Conservation (phyloP, 1,139 yeast species). For the Spathaspora sp. region DNA sequence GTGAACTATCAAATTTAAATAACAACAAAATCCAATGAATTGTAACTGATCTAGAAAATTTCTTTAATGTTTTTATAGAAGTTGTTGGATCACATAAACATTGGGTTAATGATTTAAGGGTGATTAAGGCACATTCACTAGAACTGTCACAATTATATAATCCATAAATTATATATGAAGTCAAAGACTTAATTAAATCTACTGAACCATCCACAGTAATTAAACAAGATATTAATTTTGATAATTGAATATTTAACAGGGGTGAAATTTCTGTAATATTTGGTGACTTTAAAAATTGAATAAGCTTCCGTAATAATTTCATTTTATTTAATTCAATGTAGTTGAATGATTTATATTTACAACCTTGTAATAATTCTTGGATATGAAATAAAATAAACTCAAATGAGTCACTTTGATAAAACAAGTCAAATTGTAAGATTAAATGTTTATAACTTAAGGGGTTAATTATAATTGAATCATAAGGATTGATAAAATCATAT, state of each 20-base stretch:
- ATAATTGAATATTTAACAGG: constrained; percentile 19
- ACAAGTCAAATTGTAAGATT: constrained; percentile 36
- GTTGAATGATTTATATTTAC: constrained; percentile 52
- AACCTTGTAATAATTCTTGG: constrained; percentile 50
- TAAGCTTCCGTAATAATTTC: constrained; percentile 52
- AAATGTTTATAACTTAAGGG: constrained; percentile 29
- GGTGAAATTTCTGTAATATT: constrained; percentile 12
- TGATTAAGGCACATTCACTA: constrained; percentile 28
- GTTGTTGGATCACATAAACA: constrained; percentile 31
- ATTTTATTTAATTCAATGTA: constrained; percentile 48
- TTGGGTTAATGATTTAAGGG: constrained; percentile 30
- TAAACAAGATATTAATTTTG: constrained; percentile 21
- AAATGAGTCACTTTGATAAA: constrained; percentile 41
- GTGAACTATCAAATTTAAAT: constrained; percentile 35
- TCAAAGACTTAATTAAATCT: constrained; percentile 34
- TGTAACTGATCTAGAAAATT: constrained; percentile 57
- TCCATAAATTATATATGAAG: constrained; percentile 37
- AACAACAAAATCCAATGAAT: constrained; percentile 67
- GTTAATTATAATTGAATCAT: constrained; percentile 32
- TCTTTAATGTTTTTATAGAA: constrained; percentile 38
- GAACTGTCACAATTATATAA: constrained; percentile 31
- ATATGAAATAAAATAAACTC: constrained; percentile 56
- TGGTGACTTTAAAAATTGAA: constrained; percentile 47
- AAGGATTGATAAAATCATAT: constrained; percentile 22
- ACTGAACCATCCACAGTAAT: constrained; percentile 35